These are phyloP conservation scores for Aspergillus sojae DNA, from an alignment of 2,329 filamentous ascomycete species.

Conservation along the genomic window DNA sequence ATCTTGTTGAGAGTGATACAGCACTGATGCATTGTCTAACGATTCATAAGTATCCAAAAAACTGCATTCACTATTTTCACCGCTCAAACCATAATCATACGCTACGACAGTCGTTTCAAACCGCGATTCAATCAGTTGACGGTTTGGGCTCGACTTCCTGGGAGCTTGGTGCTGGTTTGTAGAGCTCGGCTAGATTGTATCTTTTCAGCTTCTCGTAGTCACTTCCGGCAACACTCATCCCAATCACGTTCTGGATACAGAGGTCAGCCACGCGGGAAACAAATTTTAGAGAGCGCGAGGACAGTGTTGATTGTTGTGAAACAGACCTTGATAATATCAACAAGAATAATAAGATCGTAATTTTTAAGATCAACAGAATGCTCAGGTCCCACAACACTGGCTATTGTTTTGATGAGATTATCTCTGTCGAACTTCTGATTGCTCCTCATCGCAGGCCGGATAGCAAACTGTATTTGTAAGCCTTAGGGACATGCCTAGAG, in stretches of 20 bases:
- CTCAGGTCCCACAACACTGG: conserved; percentile 57
- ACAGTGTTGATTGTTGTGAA: neutral
- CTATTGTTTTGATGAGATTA: conserved; percentile 62
- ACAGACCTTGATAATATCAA: conserved; percentile 64
- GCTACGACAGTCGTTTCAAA: neutral
- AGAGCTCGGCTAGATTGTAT: conserved; percentile 66
- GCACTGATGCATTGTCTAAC: neutral
- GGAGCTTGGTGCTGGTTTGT: conserved; percentile 49
- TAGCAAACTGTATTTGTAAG: conserved; percentile 57
- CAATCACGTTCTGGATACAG: conserved; percentile 59
- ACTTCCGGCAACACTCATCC: conserved; percentile 63
- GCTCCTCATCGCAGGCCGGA: conserved; percentile 63
- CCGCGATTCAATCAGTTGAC: conserved; percentile 1
- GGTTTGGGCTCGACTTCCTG: conserved; percentile 14
- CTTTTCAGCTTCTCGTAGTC: conserved; percentile 64
- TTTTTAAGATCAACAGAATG: conserved; percentile 64
- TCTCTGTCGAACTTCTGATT: conserved; percentile 61
- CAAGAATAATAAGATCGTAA: conserved; percentile 63
- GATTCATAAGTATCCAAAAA: neutral
- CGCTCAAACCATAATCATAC: neutral
- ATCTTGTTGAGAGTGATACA: neutral
- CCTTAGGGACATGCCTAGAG: conserved; percentile 1
- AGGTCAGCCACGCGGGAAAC: conserved; percentile 21
- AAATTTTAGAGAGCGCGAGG: neutral
- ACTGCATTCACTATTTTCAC: neutral